Conservation (phyloP, 371 early-diverging fungal species). For the Rhizopus stolonifer region DNA sequence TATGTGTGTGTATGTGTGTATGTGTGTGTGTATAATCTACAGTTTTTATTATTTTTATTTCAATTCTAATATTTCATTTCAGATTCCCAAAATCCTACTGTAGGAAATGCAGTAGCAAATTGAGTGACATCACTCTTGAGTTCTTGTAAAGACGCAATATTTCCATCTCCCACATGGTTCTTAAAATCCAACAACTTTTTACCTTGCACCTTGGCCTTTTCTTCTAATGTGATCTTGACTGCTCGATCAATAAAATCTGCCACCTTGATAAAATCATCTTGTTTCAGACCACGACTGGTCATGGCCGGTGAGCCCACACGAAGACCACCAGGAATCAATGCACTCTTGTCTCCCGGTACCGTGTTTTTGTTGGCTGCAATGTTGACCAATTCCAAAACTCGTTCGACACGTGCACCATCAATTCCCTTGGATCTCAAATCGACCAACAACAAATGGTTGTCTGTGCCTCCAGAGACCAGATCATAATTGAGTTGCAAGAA, state of each 20-base stretch:
- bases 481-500: slow-evolving; percentile 82
- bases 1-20: too few species aligned
- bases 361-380: slow-evolving; percentile 96
- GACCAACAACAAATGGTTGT: slow-evolving; percentile 93
- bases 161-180: slow-evolving; percentile 27
- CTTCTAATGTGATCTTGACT: slow-evolving; percentile 86
- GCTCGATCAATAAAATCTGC: slow-evolving; percentile 87
- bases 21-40: too few species aligned
- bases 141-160: slow-evolving; percentile 6
- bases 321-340: slow-evolving; percentile 90
- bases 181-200: slow-evolving; percentile 1
- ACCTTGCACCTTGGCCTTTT: slow-evolving; percentile 43
- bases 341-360: slow-evolving; percentile 87
- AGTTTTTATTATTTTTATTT: too few species aligned
- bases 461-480: slow-evolving; percentile 91
- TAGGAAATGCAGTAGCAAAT: slow-evolving; percentile 12
- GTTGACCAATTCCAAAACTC: slow-evolving; percentile 93
- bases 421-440: slow-evolving; percentile 85
- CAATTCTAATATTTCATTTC: slow-evolving; percentile 4
- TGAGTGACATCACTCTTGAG: slow-evolving; percentile 3
- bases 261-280: slow-evolving; percentile 82
- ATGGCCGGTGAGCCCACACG: slow-evolving; percentile 90
- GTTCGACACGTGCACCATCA: slow-evolving; percentile 90
- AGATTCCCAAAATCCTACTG: slow-evolving; percentile 13
- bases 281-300: slow-evolving; percentile 89